Evolutionary conservation across 768 basidiomycete genomes (phyloP).

Genomic region (Phylloporus sp.): DNA sequence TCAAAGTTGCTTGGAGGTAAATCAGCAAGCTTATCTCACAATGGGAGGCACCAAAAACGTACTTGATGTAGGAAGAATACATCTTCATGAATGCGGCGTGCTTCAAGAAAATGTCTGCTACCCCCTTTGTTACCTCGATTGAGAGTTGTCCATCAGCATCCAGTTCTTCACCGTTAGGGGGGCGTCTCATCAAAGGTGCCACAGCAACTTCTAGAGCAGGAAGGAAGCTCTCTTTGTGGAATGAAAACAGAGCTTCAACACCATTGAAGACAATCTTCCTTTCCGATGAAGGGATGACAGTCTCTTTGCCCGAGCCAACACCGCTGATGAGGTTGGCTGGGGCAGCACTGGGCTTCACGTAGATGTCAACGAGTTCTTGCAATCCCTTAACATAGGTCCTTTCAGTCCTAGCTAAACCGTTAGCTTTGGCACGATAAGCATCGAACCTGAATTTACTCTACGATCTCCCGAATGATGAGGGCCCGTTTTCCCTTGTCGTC

Average conservation of each 20-base stretch:
- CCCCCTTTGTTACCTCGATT: conserved; percentile 64
- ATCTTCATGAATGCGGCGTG: conserved; percentile 98
- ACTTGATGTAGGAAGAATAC: conserved; percentile 99
- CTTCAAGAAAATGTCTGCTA: conserved; percentile 85
- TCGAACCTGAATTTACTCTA: conserved; percentile 55
- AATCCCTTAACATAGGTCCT: conserved; percentile 92
- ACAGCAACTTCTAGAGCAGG: conserved; percentile 83
- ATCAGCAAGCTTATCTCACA: conserved; percentile 10
- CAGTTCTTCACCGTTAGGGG: conserved; percentile 40
- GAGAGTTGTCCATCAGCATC: conserved; percentile 75
- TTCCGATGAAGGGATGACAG: conserved; percentile 78
- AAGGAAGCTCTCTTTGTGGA: conserved; percentile 90
- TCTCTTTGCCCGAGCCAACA: conserved; percentile 72
- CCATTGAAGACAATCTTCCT: conserved; percentile 90
- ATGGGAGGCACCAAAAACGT: conserved; percentile 29
- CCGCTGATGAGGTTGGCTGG: conserved; percentile 66
- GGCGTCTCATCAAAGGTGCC: conserved; percentile 54
- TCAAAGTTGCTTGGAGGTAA: conserved; percentile 75
- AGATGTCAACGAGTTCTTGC: conserved; percentile 91
- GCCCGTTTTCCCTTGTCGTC: conserved; percentile 84
- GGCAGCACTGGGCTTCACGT: conserved; percentile 78
- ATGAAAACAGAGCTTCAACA: conserved; percentile 82
- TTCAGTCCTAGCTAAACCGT: conserved; percentile 65
- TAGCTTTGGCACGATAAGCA: conserved; percentile 1
- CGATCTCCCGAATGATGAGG: conserved; percentile 84